Evolutionary conservation across 202 grass and related monocot genomes (phyloP).

Genomic region (Eragrostis tef): DNA sequence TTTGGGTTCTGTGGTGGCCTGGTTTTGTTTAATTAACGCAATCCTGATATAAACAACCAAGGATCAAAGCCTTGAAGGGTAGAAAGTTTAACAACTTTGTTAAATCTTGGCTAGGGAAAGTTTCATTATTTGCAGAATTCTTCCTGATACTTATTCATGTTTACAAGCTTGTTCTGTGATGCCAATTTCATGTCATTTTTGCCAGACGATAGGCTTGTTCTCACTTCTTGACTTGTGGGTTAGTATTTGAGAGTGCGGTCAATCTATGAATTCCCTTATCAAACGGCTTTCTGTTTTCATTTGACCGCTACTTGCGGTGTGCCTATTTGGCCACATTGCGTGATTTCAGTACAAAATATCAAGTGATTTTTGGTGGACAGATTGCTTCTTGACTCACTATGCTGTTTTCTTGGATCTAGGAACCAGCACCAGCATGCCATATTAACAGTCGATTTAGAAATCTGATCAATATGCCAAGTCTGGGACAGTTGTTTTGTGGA

Average conservation of each 20-base stretch:
- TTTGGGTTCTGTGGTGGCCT: background rate
- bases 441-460: background rate
- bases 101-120: background rate
- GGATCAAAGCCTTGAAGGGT: background rate
- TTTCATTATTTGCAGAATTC: background rate
- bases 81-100: background rate
- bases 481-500: background rate
- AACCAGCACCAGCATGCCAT: background rate
- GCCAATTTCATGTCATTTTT: background rate
- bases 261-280: background rate
- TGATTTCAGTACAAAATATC: constrained; percentile 19
- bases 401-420: background rate
- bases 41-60: background rate
- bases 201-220: background rate
- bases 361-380: constrained; percentile 5
- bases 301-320: background rate
- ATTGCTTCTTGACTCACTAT: background rate
- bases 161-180: background rate
- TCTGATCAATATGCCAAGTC: constrained; percentile 4
- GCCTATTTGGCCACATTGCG: background rate
- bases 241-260: background rate
- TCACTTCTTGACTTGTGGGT: background rate
- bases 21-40: background rate
- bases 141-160: background rate
- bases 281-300: background rate